Evolutionary conservation across 2,329 filamentous ascomycete genomes (phyloP).

Genomic region (Colletotrichum eleusines): DNA sequence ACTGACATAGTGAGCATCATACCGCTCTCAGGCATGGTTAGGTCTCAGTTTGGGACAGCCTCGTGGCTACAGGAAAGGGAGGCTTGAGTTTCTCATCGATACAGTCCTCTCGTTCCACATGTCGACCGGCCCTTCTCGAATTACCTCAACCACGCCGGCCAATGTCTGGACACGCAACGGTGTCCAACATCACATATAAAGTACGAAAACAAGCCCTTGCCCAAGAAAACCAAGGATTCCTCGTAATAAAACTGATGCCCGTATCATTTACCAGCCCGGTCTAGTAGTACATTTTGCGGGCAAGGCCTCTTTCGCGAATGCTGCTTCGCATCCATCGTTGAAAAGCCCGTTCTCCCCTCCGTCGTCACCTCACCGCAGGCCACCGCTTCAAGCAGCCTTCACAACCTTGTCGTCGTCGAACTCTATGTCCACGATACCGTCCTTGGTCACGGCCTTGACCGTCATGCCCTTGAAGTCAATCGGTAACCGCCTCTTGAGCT

Average conservation of each 20-base stretch:
- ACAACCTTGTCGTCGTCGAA: slow-evolving; percentile 86
- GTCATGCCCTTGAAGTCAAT: slow-evolving; percentile 98
- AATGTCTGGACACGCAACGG: background rate
- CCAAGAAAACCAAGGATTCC: background rate
- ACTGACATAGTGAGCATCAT: slow-evolving; percentile 9
- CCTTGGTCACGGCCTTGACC: slow-evolving; percentile 95
- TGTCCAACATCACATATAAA: background rate
- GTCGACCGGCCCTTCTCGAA: background rate
- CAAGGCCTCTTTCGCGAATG: slow-evolving; percentile 16
- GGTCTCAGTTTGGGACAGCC: background rate
- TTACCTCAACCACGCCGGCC: background rate
- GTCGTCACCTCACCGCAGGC: slow-evolving; percentile 36
- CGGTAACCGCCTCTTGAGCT: slow-evolving; percentile 95
- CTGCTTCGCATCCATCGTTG: slow-evolving; percentile 24
- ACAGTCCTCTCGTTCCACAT: background rate
- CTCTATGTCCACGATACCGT: slow-evolving; percentile 86
- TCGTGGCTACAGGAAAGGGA: background rate
- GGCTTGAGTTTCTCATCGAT: slow-evolving; percentile 7
- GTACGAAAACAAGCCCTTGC: background rate
- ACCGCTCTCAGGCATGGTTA: slow-evolving; percentile 15
- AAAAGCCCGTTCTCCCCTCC: slow-evolving; percentile 17
- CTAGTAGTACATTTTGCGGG: slow-evolving; percentile 44
- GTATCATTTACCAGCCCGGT: slow-evolving; percentile 42
- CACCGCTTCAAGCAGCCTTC: slow-evolving; percentile 64
- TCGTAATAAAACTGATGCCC: slow-evolving; percentile 37